These are phyloP conservation scores for Globisporangium polare DNA, from an alignment of 352 stramenopile genomes.

Conservation along the genomic window DNA sequence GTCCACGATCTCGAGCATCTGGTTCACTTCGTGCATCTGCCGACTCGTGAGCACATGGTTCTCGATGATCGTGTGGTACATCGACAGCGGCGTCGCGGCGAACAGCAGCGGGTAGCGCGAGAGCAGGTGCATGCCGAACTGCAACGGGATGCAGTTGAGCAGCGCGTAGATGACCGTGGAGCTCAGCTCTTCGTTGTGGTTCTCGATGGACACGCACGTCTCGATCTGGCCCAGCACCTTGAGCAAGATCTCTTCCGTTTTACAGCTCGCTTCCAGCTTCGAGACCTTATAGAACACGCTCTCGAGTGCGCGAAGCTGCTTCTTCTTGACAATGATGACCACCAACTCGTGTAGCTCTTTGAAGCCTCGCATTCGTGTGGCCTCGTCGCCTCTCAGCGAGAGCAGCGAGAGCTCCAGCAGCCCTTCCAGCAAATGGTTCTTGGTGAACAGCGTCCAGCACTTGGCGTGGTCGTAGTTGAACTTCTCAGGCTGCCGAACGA, in stretches of 20 bases:
- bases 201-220: constrained; percentile 24
- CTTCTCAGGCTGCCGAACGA: constrained; percentile 40
- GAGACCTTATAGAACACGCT: constrained; percentile 34
- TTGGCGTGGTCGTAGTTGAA: constrained; percentile 50
- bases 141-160: constrained; percentile 52
- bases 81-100: constrained; percentile 51
- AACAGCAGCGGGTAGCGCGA: constrained; percentile 59
- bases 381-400: constrained; percentile 25
- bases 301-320: constrained; percentile 38
- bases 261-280: constrained; percentile 20
- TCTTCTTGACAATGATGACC: constrained; percentile 33
- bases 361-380: constrained; percentile 21
- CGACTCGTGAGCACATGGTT: constrained; percentile 60
- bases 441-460: constrained; percentile 57
- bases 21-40: constrained; percentile 58
- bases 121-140: constrained; percentile 58
- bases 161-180: constrained; percentile 65
- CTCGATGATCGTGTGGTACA: constrained; percentile 80
- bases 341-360: constrained; percentile 44
- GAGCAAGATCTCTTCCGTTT: constrained; percentile 28
- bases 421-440: constrained; percentile 36
- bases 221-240: constrained; percentile 57
- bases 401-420: constrained; percentile 51
- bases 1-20: constrained; percentile 78
- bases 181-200: constrained; percentile 45